Evolutionary conservation across 306 rosid species (phyloP).

Genomic region (Cicer cuneatum): DNA sequence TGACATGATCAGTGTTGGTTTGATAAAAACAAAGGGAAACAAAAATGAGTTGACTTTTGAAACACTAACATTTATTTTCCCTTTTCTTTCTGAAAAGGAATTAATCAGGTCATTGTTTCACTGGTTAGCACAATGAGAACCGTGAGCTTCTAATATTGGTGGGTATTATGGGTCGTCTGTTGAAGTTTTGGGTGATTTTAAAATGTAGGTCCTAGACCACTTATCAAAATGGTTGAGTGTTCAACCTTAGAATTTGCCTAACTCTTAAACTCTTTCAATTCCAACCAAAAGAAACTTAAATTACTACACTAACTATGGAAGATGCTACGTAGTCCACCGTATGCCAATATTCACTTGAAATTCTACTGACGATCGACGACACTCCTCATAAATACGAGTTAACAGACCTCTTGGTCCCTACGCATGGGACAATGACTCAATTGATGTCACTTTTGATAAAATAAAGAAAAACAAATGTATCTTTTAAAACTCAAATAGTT

Average conservation of each 20-base stretch:
- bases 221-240: no score
- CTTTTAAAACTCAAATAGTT: no score
- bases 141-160: not conserved
- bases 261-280: constrained; percentile 2
- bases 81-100: not conserved
- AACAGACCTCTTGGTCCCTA: no score
- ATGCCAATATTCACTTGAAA: no score
- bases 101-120: not conserved
- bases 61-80: not conserved
- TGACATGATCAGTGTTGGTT: not conserved
- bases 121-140: not conserved
- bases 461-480: no score
- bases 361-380: no score
- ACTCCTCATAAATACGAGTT: no score
- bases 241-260: not conserved
- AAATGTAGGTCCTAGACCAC: not conserved
- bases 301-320: not conserved
- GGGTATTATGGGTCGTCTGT: not conserved
- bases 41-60: not conserved
- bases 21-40: not conserved
- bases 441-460: no score
- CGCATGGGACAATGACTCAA: no score
- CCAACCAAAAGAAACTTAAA: constrained; percentile 7
- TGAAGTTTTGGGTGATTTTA: not conserved
- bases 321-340: no score